These are phyloP conservation scores for Colletotrichum chrysophilum DNA, from an alignment of 2,329 filamentous ascomycete species.

Conservation along the genomic window DNA sequence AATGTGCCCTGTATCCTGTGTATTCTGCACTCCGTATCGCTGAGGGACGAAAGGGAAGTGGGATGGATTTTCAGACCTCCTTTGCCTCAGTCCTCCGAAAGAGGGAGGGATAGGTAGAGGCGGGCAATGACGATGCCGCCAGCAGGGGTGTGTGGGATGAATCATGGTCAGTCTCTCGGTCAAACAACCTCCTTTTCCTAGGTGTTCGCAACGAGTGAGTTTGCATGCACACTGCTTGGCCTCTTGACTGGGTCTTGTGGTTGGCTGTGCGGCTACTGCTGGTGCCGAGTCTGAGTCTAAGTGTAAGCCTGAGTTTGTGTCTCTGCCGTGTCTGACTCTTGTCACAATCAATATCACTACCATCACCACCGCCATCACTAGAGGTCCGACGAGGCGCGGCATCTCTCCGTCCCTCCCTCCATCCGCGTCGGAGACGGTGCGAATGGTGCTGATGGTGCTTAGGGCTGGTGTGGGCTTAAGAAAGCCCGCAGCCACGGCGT, in stretches of 20 bases:
- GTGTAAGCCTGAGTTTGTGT: neutral
- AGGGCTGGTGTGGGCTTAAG: neutral
- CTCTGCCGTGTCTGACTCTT: neutral
- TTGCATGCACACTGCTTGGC: neutral
- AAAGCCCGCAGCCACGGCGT: neutral
- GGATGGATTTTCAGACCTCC: neutral
- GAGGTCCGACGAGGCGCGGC: neutral
- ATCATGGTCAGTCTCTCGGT: constrained; percentile 18
- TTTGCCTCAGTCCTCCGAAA: neutral
- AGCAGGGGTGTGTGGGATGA: neutral
- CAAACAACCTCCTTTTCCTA: neutral
- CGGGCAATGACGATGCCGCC: neutral
- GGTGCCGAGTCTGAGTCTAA: neutral
- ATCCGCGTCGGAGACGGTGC: neutral
- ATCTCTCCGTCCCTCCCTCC: neutral
- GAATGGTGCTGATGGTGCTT: neutral
- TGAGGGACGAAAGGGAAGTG: constrained; percentile 3
- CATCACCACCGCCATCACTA: neutral
- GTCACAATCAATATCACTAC: neutral
- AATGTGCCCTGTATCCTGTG: neutral
- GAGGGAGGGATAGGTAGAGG: neutral
- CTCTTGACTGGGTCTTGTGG: neutral
- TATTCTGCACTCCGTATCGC: neutral
- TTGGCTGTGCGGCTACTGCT: neutral
- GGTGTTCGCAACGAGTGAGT: neutral